phyloP scores from a whole-genome alignment of 495 filamentous ascomycete genomes.

The Aspergillus coremiiformis region DNA sequence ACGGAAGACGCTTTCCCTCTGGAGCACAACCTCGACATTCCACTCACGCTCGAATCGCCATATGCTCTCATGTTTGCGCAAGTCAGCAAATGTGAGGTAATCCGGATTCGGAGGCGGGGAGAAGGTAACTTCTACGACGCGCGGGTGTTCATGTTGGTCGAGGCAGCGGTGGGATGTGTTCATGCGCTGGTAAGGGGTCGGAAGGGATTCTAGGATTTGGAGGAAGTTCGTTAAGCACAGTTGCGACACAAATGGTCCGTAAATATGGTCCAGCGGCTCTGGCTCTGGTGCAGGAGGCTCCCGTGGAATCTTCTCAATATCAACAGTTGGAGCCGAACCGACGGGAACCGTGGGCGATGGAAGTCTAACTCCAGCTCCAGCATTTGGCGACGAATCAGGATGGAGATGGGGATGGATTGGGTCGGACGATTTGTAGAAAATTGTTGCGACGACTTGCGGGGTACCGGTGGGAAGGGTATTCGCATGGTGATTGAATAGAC shows the following conservation, averaged over 20 bases:
- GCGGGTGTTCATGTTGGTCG: constrained; percentile 52
- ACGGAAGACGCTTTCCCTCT: constrained; percentile 62
- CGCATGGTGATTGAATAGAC: constrained; percentile 34
- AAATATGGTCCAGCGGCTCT: constrained; percentile 67
- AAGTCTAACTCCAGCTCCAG: constrained; percentile 23
- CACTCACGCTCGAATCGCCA: constrained; percentile 78
- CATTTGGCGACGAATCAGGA: constrained; percentile 28
- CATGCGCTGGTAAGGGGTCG: constrained; percentile 50
- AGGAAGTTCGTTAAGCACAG: constrained; percentile 78
- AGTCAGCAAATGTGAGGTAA: constrained; percentile 59
- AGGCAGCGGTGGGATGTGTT: constrained; percentile 66
- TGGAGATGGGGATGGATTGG: constrained; percentile 40
- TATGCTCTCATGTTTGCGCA: constrained; percentile 71
- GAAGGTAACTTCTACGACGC: constrained; percentile 63
- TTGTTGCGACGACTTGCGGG: constrained; percentile 38
- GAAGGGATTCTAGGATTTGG: constrained; percentile 63
- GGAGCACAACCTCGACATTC: constrained; percentile 76
- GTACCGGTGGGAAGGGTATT: constrained; percentile 33
- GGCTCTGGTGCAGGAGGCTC: constrained; percentile 58
- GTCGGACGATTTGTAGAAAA: constrained; percentile 40
- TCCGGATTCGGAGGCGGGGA: constrained; percentile 58
- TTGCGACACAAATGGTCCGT: constrained; percentile 69
- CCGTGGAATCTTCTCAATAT: constrained; percentile 62
- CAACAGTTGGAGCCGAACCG: constrained; percentile 56
- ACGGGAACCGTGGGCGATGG: constrained; percentile 35